A percentile compares a stretch with the other conserved stretches of the same genome.
phyloP scores from a whole-genome alignment of 83 land plant genomes.

The Picea abies region DNA sequence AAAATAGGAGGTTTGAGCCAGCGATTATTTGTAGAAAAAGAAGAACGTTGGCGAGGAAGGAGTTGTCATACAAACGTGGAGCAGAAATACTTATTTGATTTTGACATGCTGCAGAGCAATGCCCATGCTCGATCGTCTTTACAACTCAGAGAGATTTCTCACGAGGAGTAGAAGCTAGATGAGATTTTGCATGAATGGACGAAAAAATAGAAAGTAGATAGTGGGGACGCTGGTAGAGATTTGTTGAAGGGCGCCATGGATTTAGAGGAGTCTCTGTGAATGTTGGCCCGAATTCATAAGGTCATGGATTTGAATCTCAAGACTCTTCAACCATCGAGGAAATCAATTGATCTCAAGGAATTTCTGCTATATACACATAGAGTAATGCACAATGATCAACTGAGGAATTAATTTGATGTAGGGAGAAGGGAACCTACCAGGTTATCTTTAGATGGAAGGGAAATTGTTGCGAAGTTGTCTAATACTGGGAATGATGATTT shows the following conservation, averaged over 20 bases:
- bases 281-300: constrained; percentile 56
- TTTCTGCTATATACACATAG: background rate
- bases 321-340: background rate
- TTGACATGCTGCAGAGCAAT: background rate
- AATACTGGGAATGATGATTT: background rate
- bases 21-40: too few relatives aligned
- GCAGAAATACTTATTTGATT: background rate
- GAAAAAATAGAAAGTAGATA: constrained; percentile 21
- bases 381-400: background rate
- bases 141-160: constrained; percentile 41
- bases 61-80: too few relatives aligned
- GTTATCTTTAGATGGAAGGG: constrained; percentile 6
- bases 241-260: constrained; percentile 54
- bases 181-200: constrained; percentile 27
- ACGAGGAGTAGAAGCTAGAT: constrained; percentile 35
- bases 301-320: constrained; percentile 22
- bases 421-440: background rate
- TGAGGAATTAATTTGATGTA: background rate
- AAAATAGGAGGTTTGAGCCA: too few relatives aligned
- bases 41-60: too few relatives aligned
- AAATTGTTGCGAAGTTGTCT: background rate
- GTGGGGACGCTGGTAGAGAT: constrained; percentile 33
- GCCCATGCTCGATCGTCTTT: constrained; percentile 17
- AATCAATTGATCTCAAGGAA: constrained; percentile 13
- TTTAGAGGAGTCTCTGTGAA: constrained; percentile 59